These are phyloP conservation scores for Pythium sp. DNA, from an alignment of 352 stramenopile species.

Conservation along the genomic window DNA sequence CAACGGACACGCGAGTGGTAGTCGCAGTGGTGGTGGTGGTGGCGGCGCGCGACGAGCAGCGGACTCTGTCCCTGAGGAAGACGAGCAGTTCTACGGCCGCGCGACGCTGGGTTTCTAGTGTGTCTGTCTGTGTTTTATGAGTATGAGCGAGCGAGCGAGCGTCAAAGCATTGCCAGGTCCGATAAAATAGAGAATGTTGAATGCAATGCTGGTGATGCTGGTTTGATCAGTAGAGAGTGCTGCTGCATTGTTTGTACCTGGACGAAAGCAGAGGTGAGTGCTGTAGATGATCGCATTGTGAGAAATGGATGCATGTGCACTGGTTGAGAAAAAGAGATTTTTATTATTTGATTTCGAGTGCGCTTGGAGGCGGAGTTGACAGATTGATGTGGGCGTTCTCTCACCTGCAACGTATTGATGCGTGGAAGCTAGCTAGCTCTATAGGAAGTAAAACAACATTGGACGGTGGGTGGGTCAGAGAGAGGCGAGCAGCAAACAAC, in stretches of 20 bases:
- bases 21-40: slow-evolving; percentile 11
- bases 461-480: neutral
- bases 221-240: neutral
- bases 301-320: neutral
- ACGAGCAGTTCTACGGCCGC: slow-evolving; percentile 81
- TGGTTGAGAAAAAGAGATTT: slow-evolving; percentile 2
- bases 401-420: neutral
- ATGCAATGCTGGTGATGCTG: neutral
- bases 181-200: slow-evolving; percentile 12
- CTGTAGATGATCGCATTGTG: neutral
- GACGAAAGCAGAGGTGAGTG: neutral
- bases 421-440: slow-evolving; percentile 2
- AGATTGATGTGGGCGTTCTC: neutral
- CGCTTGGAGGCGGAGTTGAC: neutral
- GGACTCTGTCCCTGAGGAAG: slow-evolving; percentile 48
- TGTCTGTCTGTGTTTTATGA: slow-evolving; percentile 2
- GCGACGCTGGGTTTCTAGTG: slow-evolving; percentile 78
- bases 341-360: slow-evolving; percentile 2
- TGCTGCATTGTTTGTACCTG: neutral
- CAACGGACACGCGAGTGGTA: slow-evolving; percentile 2
- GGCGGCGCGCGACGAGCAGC: slow-evolving; percentile 22
- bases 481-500: neutral
- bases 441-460: neutral
- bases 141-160: neutral
- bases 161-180: neutral